Conservation (phyloP, 805 yeast genomes). For the Metschnikowia koreensis region DNA sequence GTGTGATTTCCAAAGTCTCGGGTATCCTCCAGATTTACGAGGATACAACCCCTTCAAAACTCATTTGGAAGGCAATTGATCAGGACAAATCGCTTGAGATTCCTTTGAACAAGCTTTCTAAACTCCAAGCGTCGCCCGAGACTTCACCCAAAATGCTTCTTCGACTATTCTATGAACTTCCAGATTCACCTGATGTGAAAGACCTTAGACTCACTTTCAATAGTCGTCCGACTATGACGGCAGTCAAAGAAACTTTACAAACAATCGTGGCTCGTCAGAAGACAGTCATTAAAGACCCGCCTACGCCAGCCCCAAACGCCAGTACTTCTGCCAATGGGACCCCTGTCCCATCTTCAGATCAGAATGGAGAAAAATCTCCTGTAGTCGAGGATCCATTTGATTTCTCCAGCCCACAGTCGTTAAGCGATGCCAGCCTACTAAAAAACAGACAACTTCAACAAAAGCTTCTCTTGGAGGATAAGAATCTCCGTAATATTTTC, state of each 20-base stretch:
- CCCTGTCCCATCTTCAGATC: constrained; percentile 25
- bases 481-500: constrained; percentile 67
- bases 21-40: constrained; percentile 58
- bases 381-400: constrained; percentile 18
- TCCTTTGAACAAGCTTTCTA: constrained; percentile 35
- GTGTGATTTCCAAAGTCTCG: constrained; percentile 50
- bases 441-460: constrained; percentile 79
- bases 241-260: constrained; percentile 63
- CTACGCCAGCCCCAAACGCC: constrained; percentile 6
- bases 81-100: constrained; percentile 32
- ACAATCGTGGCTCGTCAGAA: constrained; percentile 66
- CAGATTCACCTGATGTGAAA: constrained; percentile 31
- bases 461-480: constrained; percentile 65
- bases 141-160: constrained; percentile 65
- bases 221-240: constrained; percentile 73
- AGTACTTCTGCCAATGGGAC: constrained; percentile 5
- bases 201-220: constrained; percentile 56
- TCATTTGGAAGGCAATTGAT: constrained; percentile 60
- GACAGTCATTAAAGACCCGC: constrained; percentile 45
- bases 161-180: constrained; percentile 48
- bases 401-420: constrained; percentile 25
- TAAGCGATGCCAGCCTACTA: constrained; percentile 50
- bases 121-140: constrained; percentile 69
- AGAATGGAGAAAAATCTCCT: constrained; percentile 21
- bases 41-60: constrained; percentile 53